Percentiles rank a stretch among this genome's conserved stretches.
Conservation (phyloP, 192 early-diverging fungal genomes). For the Coemansia sp. region DNA sequence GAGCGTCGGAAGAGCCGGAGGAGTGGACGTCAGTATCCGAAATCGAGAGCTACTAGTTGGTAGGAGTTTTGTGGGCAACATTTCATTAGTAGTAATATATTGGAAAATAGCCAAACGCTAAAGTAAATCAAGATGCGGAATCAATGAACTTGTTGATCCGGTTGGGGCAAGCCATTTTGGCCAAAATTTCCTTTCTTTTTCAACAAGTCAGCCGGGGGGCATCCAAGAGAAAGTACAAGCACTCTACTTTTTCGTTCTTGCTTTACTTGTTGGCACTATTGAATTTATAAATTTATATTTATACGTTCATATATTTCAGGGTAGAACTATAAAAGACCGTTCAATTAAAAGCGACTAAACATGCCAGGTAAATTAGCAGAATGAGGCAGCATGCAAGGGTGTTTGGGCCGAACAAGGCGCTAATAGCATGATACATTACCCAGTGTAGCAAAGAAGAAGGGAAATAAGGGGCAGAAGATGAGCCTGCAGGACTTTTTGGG, state of each 20-base stretch:
- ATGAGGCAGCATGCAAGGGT: background rate
- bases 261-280: background rate
- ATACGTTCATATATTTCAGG: background rate
- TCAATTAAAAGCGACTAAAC: background rate
- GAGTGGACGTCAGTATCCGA: too few species aligned
- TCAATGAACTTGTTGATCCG: background rate
- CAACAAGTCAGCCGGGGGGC: background rate
- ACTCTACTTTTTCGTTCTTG: background rate
- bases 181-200: slow-evolving; percentile 1
- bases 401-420: background rate
- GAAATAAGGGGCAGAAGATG: slow-evolving; percentile 65
- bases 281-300: background rate
- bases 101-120: too few species aligned
- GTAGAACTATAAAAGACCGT: background rate
- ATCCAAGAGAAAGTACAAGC: background rate
- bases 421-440: background rate
- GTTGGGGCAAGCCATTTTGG: background rate
- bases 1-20: too few species aligned
- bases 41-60: too few species aligned
- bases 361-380: background rate
- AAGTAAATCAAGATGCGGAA: background rate
- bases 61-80: too few species aligned
- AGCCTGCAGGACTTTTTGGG: slow-evolving; percentile 75
- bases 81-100: too few species aligned
- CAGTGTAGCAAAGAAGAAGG: slow-evolving; percentile 71